Evolutionary conservation across 108 stramenopile species (phyloP).

Genomic region (Nitzschia sp.): DNA sequence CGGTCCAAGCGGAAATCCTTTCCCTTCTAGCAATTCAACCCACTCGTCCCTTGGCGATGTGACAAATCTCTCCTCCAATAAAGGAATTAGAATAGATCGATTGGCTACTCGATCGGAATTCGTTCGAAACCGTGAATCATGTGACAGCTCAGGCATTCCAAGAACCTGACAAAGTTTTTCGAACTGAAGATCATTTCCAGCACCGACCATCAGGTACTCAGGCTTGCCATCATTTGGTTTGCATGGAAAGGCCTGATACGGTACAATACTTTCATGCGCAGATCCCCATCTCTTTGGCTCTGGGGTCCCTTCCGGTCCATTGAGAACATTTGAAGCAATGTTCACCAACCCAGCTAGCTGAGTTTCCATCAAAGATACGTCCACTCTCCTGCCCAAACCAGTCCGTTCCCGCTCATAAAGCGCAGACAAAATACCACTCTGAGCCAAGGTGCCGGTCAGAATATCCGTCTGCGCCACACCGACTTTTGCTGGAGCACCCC

Average conservation of each 20-base stretch:
- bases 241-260: slow-evolving; percentile 51
- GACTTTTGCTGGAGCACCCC: slow-evolving; percentile 39
- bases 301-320: slow-evolving; percentile 26
- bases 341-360: slow-evolving; percentile 39
- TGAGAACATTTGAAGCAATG: slow-evolving; percentile 35
- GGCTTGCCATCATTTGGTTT: not conserved
- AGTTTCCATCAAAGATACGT: slow-evolving; percentile 43
- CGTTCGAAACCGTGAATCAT: slow-evolving; percentile 32
- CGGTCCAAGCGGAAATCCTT: slow-evolving; percentile 45
- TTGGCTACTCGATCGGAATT: slow-evolving; percentile 39
- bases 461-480: slow-evolving; percentile 53
- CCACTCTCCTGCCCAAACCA: slow-evolving; percentile 32
- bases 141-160: slow-evolving; percentile 24
- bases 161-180: slow-evolving; percentile 29
- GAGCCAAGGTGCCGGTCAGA: slow-evolving; percentile 42
- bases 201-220: slow-evolving; percentile 41
- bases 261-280: slow-evolving; percentile 53
- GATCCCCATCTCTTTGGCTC: slow-evolving; percentile 40
- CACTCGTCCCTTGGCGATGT: slow-evolving; percentile 37
- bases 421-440: slow-evolving; percentile 38
- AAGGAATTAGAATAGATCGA: slow-evolving; percentile 24
- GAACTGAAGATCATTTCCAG: slow-evolving; percentile 49
- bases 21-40: slow-evolving; percentile 29
- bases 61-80: slow-evolving; percentile 28
- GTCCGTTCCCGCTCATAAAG: slow-evolving; percentile 32